A percentile compares a stretch with the other conserved stretches of the same genome.
phyloP scores from a whole-genome alignment of 1,139 yeast genomes.

The Magnusiomyces ingens region DNA sequence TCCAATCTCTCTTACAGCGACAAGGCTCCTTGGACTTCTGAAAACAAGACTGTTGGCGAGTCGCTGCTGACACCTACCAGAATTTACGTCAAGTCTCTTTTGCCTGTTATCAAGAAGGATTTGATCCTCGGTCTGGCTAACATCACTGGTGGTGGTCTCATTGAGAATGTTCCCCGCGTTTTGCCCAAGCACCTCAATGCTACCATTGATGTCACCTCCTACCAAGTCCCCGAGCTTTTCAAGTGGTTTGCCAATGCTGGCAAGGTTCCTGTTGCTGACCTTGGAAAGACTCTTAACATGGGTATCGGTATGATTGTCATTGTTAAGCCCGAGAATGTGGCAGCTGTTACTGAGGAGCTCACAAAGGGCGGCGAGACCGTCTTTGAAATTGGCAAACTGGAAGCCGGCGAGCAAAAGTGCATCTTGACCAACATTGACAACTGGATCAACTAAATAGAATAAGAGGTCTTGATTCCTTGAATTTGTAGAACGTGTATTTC shows the following conservation, averaged over 20 bases:
- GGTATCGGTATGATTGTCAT: slow-evolving; percentile 97
- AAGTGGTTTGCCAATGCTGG: slow-evolving; percentile 93
- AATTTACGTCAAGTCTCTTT: slow-evolving; percentile 86
- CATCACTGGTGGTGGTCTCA: slow-evolving; percentile 97
- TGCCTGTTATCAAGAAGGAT: slow-evolving; percentile 63
- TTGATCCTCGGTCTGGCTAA: slow-evolving; percentile 85
- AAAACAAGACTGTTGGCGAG: slow-evolving; percentile 63
- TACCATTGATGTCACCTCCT: slow-evolving; percentile 62
- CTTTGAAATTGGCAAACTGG: slow-evolving; percentile 69
- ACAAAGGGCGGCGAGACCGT: slow-evolving; percentile 67
- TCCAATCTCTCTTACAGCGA: slow-evolving; percentile 62
- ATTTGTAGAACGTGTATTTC: too few relatives aligned
- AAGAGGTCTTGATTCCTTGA: background rate
- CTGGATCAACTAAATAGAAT: slow-evolving; percentile 32
- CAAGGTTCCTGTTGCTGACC: slow-evolving; percentile 76
- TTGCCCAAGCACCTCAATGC: slow-evolving; percentile 79
- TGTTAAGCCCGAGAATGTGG: slow-evolving; percentile 57
- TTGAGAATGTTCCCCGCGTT: slow-evolving; percentile 94
- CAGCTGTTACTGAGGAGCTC: slow-evolving; percentile 48
- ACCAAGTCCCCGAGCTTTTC: slow-evolving; percentile 86
- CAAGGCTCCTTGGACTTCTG: slow-evolving; percentile 77
- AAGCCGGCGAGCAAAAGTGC: slow-evolving; percentile 55
- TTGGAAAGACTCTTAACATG: slow-evolving; percentile 85
- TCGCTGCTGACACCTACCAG: slow-evolving; percentile 84
- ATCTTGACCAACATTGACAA: slow-evolving; percentile 56